Conservation (phyloP, 208 protist species). For the Crithidia fasciculata region DNA sequence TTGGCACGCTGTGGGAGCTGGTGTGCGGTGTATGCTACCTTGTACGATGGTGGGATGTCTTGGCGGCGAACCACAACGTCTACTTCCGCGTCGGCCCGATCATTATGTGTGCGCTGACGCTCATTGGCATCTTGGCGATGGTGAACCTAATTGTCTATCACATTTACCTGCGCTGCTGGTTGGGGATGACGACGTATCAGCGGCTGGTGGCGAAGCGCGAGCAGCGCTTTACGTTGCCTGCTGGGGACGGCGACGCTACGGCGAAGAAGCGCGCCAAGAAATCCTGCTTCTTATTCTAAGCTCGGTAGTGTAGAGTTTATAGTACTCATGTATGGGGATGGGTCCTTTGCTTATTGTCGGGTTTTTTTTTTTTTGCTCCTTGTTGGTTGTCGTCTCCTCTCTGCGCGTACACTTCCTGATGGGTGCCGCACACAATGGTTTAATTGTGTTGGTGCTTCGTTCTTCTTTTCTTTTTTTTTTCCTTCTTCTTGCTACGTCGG, state of each 20-base stretch:
- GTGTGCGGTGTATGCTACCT: constrained; percentile 48
- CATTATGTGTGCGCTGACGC: constrained; percentile 41
- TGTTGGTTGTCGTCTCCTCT: no score
- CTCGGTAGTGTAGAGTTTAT: neutral
- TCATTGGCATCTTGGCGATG: constrained; percentile 42
- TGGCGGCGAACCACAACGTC: constrained; percentile 39
- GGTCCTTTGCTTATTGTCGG: no score
- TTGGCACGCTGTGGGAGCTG: constrained; percentile 32
- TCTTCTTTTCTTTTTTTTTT: no score
- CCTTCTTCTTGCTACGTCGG: no score
- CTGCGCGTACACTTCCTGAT: no score
- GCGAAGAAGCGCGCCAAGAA: neutral
- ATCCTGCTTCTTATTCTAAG: constrained; percentile 17
- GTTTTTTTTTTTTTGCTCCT: no score
- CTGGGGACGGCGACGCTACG: neutral
- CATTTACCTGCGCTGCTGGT: constrained; percentile 43
- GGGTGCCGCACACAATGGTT: no score
- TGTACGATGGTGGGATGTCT: constrained; percentile 58
- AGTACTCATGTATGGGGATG: no score
- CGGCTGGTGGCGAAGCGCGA: constrained; percentile 57
- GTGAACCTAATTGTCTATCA: constrained; percentile 73
- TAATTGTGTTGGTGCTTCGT: no score
- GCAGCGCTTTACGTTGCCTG: constrained; percentile 1
- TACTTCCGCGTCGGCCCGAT: constrained; percentile 74
- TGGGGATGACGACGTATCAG: constrained; percentile 68